Percentiles rank a stretch among this genome's conserved stretches.
Conservation (phyloP, 257 asterid genomes). For the Nicotiana undulata region DNA sequence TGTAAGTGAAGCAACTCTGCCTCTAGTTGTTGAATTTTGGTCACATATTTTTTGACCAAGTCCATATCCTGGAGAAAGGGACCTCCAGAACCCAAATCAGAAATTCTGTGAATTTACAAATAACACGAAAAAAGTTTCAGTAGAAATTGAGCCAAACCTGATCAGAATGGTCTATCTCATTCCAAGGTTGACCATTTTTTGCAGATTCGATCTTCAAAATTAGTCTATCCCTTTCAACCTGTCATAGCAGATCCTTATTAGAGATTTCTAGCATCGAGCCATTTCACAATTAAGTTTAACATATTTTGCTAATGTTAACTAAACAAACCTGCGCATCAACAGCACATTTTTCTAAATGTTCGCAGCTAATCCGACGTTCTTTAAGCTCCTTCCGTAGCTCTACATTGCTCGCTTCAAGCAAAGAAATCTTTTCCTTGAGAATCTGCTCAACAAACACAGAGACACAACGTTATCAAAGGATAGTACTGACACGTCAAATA, state of each 20-base stretch:
- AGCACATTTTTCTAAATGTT: conserved; percentile 58
- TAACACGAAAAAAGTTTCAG: conserved; percentile 2
- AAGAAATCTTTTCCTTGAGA: conserved; percentile 81
- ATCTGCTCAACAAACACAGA: conserved; percentile 30
- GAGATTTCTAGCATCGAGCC: not conserved
- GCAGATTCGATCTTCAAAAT: conserved; percentile 60
- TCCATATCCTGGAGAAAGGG: conserved; percentile 45
- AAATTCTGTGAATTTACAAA: not conserved
- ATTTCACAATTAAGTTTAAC: not conserved
- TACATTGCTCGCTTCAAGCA: conserved; percentile 81
- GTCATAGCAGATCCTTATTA: conserved; percentile 10
- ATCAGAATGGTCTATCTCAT: conserved; percentile 40
- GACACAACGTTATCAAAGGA: not conserved
- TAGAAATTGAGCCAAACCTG: conserved; percentile 41
- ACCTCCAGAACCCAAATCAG: not conserved
- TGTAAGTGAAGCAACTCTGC: conserved; percentile 46
- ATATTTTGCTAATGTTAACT: not conserved
- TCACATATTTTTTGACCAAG: conserved; percentile 55
- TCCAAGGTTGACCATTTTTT: conserved; percentile 54
- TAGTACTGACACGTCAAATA: not conserved
- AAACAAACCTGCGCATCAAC: conserved; percentile 84
- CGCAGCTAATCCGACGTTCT: conserved; percentile 47
- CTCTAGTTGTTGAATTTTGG: conserved; percentile 77
- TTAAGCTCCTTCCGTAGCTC: conserved; percentile 65
- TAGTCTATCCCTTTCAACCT: conserved; percentile 86